Evolutionary conservation across 2,329 filamentous ascomycete genomes (phyloP), one percentile per base, ranked within the genome.

Genomic region (Pyricularia pennisetigena): DNA sequence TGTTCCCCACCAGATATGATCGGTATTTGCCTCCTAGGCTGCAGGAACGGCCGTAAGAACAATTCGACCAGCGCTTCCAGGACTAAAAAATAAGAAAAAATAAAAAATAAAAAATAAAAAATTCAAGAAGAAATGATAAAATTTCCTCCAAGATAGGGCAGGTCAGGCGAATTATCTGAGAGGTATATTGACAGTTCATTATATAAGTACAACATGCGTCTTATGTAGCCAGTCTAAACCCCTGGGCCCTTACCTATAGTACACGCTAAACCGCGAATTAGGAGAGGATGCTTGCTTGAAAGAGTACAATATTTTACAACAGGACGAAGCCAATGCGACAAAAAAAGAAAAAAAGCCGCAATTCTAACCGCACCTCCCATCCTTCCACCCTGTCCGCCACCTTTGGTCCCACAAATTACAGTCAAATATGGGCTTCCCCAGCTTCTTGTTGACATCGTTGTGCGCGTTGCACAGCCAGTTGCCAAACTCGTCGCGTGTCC

Each of bases 401-500:
- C 95, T 86, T 83, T 98, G 92, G 78, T 97, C 89, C 94, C 95
- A 98, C 74, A 83, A 86, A 68, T 82, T 83, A 80, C 95, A 99
- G 82, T 99, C 93, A 80, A 99, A 99, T 73, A 85, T 85, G 69
- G 86, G 84, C 85, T 99, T 99, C 66, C 95, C 95, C 73, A 99
- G 78, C 82, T 97, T 98, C 70, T 83, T 82, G 78, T 96, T 96
- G 64, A 96, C 92, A 30, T 91, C 91, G 78, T 96, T 96, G 78
- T 96, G 92, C 70, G 92, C 92, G 74, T 91, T 88, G 75, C 92
- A 96, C 77, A 95, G 85, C 92, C 92, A 96, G 70, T 82, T 82
- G 28, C 91, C 92, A 77, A 95, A 93, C 73, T 93, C 90, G 69
- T 88, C 85, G 54, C 87, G 79, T 71, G 83, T 86, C 57, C 79